Evolutionary conservation across 257 asterid genomes (phyloP).

Genomic region (Scutellaria baicalensis): DNA sequence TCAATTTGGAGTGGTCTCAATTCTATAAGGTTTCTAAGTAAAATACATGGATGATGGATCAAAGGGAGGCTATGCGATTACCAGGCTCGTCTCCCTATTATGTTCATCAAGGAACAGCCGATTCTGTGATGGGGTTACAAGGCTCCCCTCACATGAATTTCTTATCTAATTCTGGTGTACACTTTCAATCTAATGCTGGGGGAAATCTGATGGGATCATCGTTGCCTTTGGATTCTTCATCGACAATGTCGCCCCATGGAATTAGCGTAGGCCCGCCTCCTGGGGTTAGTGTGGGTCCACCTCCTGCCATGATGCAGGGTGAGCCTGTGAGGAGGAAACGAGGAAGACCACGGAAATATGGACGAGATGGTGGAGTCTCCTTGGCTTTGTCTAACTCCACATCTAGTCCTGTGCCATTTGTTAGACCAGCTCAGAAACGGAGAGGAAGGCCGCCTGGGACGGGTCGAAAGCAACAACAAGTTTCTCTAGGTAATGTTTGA

Average conservation of each 20-base stretch:
- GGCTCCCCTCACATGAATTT: conserved; percentile 34
- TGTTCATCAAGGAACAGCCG: conserved; percentile 31
- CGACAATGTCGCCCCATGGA: conserved; percentile 35
- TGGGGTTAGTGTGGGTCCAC: conserved; percentile 25
- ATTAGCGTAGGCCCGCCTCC: conserved; percentile 42
- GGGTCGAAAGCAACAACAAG: conserved; percentile 41
- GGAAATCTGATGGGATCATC: conserved; percentile 32
- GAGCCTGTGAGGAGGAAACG: conserved; percentile 52
- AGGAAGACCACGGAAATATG: conserved; percentile 49
- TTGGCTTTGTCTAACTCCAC: conserved; percentile 37
- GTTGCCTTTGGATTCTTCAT: conserved; percentile 32
- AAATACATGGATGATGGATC: conserved; percentile 56
- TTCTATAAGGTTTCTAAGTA: background rate
- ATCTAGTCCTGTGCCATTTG: conserved; percentile 28
- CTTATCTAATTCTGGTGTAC: conserved; percentile 22
- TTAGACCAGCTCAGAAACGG: conserved; percentile 36
- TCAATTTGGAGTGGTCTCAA: conserved; percentile 11
- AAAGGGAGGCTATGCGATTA: conserved; percentile 33
- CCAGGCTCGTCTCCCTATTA: conserved; percentile 45
- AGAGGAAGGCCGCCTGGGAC: conserved; percentile 66
- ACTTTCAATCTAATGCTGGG: conserved; percentile 34
- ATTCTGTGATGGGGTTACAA: conserved; percentile 32
- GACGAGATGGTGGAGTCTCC: conserved; percentile 23
- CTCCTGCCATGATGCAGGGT: conserved; percentile 35
- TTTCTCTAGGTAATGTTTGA: conserved; percentile 37